These are phyloP conservation scores for Massarina eburnea DNA, from an alignment of 2,329 filamentous ascomycete species.

Conservation along the genomic window DNA sequence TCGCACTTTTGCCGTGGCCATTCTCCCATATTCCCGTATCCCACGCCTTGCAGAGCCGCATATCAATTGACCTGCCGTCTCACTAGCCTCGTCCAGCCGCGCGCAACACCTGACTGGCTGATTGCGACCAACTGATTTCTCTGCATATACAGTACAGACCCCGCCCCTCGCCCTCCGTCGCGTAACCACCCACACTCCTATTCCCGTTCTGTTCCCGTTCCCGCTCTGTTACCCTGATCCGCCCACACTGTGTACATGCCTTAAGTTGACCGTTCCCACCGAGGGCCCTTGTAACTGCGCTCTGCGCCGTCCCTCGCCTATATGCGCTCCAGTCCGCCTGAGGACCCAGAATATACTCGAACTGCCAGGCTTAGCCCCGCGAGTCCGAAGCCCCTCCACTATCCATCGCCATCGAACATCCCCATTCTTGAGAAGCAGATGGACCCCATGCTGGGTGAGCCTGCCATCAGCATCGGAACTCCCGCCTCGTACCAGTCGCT, in stretches of 20 bases:
- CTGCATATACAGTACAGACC: constrained; percentile 9
- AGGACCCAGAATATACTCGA: constrained; percentile 61
- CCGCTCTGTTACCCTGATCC: constrained; percentile 4
- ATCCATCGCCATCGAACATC: constrained; percentile 68
- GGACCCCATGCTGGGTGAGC: constrained; percentile 71
- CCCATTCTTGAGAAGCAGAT: constrained; percentile 71
- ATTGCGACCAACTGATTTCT: constrained; percentile 4
- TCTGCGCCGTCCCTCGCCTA: constrained; percentile 42
- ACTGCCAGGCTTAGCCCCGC: constrained; percentile 69
- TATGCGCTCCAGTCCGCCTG: constrained; percentile 59
- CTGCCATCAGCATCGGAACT: constrained; percentile 58
- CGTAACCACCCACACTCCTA: constrained; percentile 3
- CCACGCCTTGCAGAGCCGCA: background rate
- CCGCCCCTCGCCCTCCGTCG: constrained; percentile 2
- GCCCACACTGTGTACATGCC: constrained; percentile 24
- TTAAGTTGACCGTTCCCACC: constrained; percentile 25
- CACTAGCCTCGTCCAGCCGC: background rate
- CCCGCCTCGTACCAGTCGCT: constrained; percentile 34
- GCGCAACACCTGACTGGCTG: background rate
- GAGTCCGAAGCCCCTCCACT: constrained; percentile 69
- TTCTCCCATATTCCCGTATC: too few relatives aligned
- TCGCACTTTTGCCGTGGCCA: too few relatives aligned
- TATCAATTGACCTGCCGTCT: background rate
- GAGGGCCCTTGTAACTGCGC: constrained; percentile 17
- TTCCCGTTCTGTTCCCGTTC: background rate